Base-by-base conservation (phyloP, 2,329 filamentous ascomycete genomes). In the Talaromyces piceae region DNA sequence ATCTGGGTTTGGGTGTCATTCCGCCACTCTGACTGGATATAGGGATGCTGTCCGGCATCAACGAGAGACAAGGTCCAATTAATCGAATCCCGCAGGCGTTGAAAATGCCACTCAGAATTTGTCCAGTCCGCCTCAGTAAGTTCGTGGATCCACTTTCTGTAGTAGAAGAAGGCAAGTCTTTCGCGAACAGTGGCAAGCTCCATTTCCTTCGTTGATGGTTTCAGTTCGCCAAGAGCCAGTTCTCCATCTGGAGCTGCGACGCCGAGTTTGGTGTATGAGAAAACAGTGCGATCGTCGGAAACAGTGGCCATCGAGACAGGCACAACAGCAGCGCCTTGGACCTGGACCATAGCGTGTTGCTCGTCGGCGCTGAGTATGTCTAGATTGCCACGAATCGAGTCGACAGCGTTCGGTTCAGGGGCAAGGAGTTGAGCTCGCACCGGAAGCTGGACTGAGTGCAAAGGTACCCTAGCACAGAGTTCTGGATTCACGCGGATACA, bases 91-190 rank as follows among this genome's bases (percentile, higher is more conserved):
- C n/a, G 6, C 5, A 28, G 28, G 13, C 22, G 33, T 8, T 37
- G 30, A 23, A 47, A 22, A 37, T 46, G 31, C 44, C 44, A 46
- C 5, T 46, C 44, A 28, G 26, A 33, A 13, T 28, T 48, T 4
- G 9, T 28, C 46, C 46, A 48, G 5, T 48, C 46, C 20, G 25
- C 46, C 13, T 48, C 46, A 20, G 31, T 23, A 18, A 49, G 37
- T 23, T 49, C 47, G 2, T 18, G 41, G 6, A 1, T n/a, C 37
- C 33, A 43, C 20, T 31, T 49, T 3, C 39, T 51, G 13, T 57
- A 16, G 30, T 58, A 59, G 27, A 47, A 56, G n/a, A 37, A 50
- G 2, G 50, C 28, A 13, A 50, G 16, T 22, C 48, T 45, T 16
- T 50, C 48, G 11, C 26, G 41, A 8, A 45, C 22, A 2, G 18